phyloP scores from a whole-genome alignment of 2,329 filamentous ascomycete genomes.

The Penicillium frequentans region DNA sequence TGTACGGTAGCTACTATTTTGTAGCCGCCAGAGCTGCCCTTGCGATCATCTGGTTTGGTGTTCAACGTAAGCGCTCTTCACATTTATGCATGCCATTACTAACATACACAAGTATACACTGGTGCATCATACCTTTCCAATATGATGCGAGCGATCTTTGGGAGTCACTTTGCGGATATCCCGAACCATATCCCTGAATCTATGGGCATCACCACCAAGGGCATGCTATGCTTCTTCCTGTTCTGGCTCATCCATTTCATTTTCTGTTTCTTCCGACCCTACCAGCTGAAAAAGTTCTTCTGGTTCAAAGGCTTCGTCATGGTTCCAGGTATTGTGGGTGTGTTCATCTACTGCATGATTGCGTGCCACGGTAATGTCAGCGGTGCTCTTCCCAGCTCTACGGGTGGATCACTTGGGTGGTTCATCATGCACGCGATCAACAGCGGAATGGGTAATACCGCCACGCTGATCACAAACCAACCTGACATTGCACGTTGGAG shows the following conservation, averaged over 20 bases:
- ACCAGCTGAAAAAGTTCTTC: background rate
- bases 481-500: background rate
- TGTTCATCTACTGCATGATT: background rate
- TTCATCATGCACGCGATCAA: background rate
- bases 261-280: background rate
- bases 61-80: background rate
- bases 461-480: background rate
- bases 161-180: background rate
- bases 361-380: background rate
- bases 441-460: background rate
- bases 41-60: background rate
- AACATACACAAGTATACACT: background rate
- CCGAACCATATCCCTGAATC: background rate
- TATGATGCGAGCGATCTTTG: background rate
- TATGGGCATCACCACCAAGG: background rate
- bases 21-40: background rate
- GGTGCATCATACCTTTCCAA: background rate
- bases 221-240: background rate
- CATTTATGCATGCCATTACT: background rate
- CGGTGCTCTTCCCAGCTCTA: background rate
- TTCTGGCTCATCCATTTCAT: background rate
- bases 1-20: background rate
- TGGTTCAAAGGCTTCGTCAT: background rate
- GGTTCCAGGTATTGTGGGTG: background rate
- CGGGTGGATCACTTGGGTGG: background rate